These are phyloP conservation scores for Dictyophora rubrovolvata DNA, from an alignment of 768 basidiomycete genomes.

Conservation along the genomic window DNA sequence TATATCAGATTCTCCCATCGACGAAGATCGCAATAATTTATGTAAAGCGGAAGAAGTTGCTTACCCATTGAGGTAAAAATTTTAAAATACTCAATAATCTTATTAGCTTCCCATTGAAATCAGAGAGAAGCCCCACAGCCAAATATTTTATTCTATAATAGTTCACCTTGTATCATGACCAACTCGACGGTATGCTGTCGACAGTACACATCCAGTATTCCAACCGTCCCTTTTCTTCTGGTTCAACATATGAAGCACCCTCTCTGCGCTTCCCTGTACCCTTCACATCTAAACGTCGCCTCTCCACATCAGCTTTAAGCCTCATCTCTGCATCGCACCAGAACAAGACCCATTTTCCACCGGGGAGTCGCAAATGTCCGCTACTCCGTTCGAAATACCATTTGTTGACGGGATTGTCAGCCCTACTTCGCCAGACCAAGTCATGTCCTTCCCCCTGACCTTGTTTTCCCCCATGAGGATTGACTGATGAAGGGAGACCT, in stretches of 20 bases:
- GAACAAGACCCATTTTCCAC: slow-evolving; percentile 81
- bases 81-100: neutral
- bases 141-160: slow-evolving; percentile 9
- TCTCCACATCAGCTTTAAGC: slow-evolving; percentile 34
- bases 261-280: slow-evolving; percentile 49
- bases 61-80: neutral
- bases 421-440: slow-evolving; percentile 89
- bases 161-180: slow-evolving; percentile 36
- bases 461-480: slow-evolving; percentile 87
- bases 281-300: slow-evolving; percentile 31
- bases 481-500: slow-evolving; percentile 86
- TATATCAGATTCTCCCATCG: neutral
- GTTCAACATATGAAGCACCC: slow-evolving; percentile 61
- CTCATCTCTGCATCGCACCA: slow-evolving; percentile 97
- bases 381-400: slow-evolving; percentile 98
- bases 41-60: neutral
- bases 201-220: slow-evolving; percentile 59
- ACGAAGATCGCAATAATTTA: neutral
- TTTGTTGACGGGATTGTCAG: slow-evolving; percentile 94
- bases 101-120: neutral
- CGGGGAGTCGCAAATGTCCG: slow-evolving; percentile 67
- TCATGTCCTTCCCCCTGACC: slow-evolving; percentile 88
- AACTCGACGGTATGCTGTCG: slow-evolving; percentile 65
- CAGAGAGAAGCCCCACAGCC: neutral
- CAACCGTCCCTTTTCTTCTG: slow-evolving; percentile 68